Base-by-base conservation (phyloP, 192 early-diverging fungal species). In the Pilobolus umbonatus region DNA sequence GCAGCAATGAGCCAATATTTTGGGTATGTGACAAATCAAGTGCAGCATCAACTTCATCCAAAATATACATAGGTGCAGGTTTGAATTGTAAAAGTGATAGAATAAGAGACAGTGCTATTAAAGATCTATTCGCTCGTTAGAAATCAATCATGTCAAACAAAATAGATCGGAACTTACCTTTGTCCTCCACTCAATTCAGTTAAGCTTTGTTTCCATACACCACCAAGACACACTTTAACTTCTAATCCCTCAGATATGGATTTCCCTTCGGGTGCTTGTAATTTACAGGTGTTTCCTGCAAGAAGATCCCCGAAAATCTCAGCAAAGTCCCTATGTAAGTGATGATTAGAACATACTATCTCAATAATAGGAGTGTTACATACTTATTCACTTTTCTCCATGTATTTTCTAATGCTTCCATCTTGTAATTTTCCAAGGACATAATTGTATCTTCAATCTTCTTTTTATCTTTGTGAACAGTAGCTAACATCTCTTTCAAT, bases 51-150 rank as follows among this genome's bases (percentile, higher is more conserved):
- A 99, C 92, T 75, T 99, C 97, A 72, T 99, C 97, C 34, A 99
- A 70, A 72, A 99, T 97, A 73, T 99, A 99, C 97, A 99, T 97
- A 12, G 97, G 97, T 0, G 97, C 97, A 9, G 97, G 97, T 67
- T 99, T 99, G 69, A 92, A 98, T 80, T 96, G 93, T 11, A 99
- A 79, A 22, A 99, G 73, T 24, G 97, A 89, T 32, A 99, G 76
- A 60, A 99, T 98, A 36, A 99, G 73, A 10, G 97, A 94, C 26
- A 99, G 83, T 0, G 97, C 97, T 60, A 99, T 89, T 43, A 99
- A 75, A 5, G 95, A 98, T 53, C 91, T 90, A 63, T 31, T 44
- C 26, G 31, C 4, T 10, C 19, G 17, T n/a, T 17, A 19, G 17
- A 29, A 38, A 51, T 40, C 6, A 36, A 46, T n/a, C 22, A 45